phyloP scores from a whole-genome alignment of 441 rosid genomes.

The Raphanus hybrid region DNA sequence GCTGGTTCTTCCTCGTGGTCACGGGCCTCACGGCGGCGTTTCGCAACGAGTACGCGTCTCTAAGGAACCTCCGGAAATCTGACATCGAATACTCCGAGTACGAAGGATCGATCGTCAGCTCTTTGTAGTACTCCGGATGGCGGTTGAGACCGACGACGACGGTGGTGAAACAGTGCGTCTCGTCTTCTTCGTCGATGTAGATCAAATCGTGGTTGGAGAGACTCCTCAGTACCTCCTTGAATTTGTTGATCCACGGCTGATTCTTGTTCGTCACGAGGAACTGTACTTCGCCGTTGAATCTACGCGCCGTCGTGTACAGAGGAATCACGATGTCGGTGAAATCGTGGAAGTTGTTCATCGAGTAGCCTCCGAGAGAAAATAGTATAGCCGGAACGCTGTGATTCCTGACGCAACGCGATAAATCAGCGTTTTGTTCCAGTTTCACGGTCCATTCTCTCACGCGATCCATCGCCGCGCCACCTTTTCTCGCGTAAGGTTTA shows the following conservation, averaged over 20 bases:
- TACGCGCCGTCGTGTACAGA: constrained; percentile 58
- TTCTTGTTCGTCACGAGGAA: constrained; percentile 50
- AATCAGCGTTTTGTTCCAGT: too few species aligned
- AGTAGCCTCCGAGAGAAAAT: constrained; percentile 1
- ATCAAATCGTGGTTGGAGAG: too few species aligned
- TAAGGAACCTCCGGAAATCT: constrained; percentile 61
- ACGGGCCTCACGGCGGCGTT: constrained; percentile 37
- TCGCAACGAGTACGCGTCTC: constrained; percentile 56
- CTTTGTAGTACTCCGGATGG: constrained; percentile 2
- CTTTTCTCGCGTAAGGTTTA: too few species aligned
- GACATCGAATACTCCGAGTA: constrained; percentile 54
- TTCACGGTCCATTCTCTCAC: too few species aligned
- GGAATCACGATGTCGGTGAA: constrained; percentile 78
- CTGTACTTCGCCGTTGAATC: constrained; percentile 60
- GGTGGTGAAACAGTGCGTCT: too few species aligned
- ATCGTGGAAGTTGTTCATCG: constrained; percentile 84
- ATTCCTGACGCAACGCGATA: too few species aligned
- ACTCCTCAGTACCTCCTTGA: too few species aligned
- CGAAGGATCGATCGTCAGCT: constrained; percentile 34
- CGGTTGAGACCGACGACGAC: too few species aligned
- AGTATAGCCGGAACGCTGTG: too few species aligned
- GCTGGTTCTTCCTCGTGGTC: constrained; percentile 30
- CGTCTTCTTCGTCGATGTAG: too few species aligned
- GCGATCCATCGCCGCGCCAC: too few species aligned
- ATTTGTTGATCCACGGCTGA: too few species aligned